These are phyloP conservation scores for Mycotypha africana DNA, from an alignment of 371 early-diverging fungal genomes.

Conservation along the genomic window DNA sequence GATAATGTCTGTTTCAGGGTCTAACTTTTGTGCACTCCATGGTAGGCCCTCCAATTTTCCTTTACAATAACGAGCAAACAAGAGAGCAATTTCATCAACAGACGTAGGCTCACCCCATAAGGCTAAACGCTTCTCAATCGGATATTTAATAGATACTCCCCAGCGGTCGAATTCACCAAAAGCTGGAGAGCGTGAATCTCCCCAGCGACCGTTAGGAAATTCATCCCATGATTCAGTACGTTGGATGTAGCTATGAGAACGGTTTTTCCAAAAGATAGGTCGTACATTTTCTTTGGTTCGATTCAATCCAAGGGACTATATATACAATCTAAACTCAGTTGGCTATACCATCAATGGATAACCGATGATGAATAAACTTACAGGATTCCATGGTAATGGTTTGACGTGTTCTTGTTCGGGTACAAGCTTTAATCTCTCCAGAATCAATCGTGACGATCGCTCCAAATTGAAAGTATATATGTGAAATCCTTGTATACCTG, in stretches of 20 bases:
- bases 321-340: not conserved
- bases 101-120: conserved; percentile 80
- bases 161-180: conserved; percentile 94
- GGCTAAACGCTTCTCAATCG: conserved; percentile 52
- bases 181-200: conserved; percentile 89
- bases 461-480: conserved; percentile 93
- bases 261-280: conserved; percentile 97
- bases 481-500: conserved; percentile 72
- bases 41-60: conserved; percentile 79
- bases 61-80: conserved; percentile 82
- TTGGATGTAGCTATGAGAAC: conserved; percentile 84
- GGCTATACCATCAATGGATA: too few relatives aligned
- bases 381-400: conserved; percentile 92
- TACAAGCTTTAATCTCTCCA: conserved; percentile 78
- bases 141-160: conserved; percentile 74
- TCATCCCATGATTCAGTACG: conserved; percentile 97
- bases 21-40: conserved; percentile 87
- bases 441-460: conserved; percentile 73
- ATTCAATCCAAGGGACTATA: conserved; percentile 65
- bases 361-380: conserved; percentile 17
- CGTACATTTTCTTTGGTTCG: conserved; percentile 92
- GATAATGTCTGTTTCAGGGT: conserved; percentile 78
- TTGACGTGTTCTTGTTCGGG: conserved; percentile 73
- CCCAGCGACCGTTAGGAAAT: conserved; percentile 98
- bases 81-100: conserved; percentile 57